These are phyloP conservation scores for Leccinum broughii DNA, from an alignment of 768 basidiomycete species.

Conservation along the genomic window DNA sequence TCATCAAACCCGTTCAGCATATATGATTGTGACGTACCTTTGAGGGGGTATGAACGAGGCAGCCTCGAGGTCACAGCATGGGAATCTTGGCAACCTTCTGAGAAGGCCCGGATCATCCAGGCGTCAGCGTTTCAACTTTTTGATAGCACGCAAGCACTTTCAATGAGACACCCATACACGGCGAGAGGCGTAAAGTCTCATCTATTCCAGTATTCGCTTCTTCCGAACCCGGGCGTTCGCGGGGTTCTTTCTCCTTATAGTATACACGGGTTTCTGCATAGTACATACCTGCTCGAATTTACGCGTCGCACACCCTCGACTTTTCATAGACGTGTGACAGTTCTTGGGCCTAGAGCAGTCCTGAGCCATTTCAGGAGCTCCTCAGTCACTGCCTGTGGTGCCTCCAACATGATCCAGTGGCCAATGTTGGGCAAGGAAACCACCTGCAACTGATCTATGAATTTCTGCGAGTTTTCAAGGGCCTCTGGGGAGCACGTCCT, in stretches of 20 bases:
- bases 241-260: neutral
- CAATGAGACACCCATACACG: neutral
- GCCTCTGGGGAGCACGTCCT: constrained; percentile 42
- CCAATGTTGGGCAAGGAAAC: constrained; percentile 55
- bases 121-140: neutral
- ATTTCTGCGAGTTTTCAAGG: constrained; percentile 47
- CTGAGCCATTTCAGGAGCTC: constrained; percentile 50
- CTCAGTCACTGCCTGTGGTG: constrained; percentile 52
- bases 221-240: neutral
- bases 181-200: neutral
- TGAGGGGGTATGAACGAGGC: neutral
- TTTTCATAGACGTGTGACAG: constrained; percentile 8
- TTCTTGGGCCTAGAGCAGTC: neutral
- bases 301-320: neutral
- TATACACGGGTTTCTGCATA: neutral
- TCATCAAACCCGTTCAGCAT: neutral
- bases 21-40: constrained; percentile 1
- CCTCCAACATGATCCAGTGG: constrained; percentile 73
- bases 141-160: neutral
- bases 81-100: neutral
- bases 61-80: neutral
- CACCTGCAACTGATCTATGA: constrained; percentile 51
- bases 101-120: neutral
- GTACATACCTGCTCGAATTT: neutral
- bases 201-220: neutral